These are phyloP conservation scores for Cordyceps cateniannulata DNA, from an alignment of 2,329 filamentous ascomycete species.

Conservation along the genomic window DNA sequence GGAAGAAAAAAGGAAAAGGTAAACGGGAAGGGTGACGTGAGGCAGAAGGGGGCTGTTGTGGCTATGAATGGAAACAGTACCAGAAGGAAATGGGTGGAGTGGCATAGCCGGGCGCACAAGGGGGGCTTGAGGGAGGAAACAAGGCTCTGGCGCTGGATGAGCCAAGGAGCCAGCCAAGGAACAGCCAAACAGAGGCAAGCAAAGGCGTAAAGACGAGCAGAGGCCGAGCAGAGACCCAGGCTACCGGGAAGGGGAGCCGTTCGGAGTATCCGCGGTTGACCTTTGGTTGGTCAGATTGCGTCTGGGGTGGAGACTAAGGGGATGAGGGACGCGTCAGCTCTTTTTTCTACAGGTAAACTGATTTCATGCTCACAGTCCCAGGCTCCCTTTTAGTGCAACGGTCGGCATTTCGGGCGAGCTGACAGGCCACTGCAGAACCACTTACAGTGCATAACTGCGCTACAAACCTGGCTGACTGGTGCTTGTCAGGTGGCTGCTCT, in stretches of 20 bases:
- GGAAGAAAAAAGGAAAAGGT: constrained; percentile 17
- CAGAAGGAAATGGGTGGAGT: constrained; percentile 12
- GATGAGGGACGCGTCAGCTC: constrained; percentile 26
- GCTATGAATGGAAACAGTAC: constrained; percentile 27
- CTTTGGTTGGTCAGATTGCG: constrained; percentile 5
- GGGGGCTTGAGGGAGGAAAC: background rate
- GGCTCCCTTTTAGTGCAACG: background rate
- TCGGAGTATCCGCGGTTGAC: background rate
- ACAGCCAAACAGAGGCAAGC: background rate
- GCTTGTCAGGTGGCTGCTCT: background rate
- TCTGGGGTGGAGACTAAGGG: constrained; percentile 13
- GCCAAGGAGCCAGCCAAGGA: background rate
- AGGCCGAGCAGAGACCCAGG: background rate
- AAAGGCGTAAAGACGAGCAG: background rate
- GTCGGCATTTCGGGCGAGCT: background rate
- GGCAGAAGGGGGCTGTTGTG: constrained; percentile 22
- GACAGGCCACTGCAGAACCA: background rate
- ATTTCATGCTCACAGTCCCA: background rate
- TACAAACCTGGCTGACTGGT: background rate
- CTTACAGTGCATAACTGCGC: background rate
- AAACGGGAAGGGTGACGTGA: constrained; percentile 18
- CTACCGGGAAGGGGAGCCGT: constrained; percentile 2
- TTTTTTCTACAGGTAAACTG: background rate
- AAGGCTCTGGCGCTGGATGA: background rate
- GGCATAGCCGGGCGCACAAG: background rate